phyloP scores from a whole-genome alignment of 1,284 basidiomycete genomes.

The Chalciporus piperatoides region DNA sequence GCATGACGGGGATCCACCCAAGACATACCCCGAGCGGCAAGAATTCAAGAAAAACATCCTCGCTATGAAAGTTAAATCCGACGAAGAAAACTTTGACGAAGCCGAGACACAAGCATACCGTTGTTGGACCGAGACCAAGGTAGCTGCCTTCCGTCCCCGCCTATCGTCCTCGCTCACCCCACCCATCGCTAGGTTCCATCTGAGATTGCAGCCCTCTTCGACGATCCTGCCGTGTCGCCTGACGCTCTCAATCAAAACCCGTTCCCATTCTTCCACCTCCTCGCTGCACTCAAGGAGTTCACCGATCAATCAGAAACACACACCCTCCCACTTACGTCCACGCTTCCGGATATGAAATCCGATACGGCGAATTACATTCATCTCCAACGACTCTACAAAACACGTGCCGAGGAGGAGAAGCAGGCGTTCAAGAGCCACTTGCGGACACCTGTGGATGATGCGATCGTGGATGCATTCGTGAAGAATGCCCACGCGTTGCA shows the following conservation, averaged over 20 bases:
- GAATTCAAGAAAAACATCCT: conserved; percentile 71
- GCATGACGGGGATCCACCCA: conserved; percentile 66
- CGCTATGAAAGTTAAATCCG: conserved; percentile 62
- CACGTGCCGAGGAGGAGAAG: conserved; percentile 69
- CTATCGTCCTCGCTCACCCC: not conserved
- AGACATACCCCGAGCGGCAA: conserved; percentile 65
- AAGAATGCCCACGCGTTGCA: conserved; percentile 86
- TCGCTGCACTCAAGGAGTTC: conserved; percentile 72
- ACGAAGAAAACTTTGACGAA: conserved; percentile 97
- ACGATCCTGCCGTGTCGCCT: conserved; percentile 46
- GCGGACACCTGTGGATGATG: conserved; percentile 42
- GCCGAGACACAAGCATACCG: conserved; percentile 80
- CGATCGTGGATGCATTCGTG: conserved; percentile 78
- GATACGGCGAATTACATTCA: conserved; percentile 80
- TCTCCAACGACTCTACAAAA: conserved; percentile 76
- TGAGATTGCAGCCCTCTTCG: conserved; percentile 63
- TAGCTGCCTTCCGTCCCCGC: conserved; percentile 24
- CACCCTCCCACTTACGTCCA: conserved; percentile 50
- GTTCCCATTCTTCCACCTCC: conserved; percentile 81
- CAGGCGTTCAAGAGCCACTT: conserved; percentile 47
- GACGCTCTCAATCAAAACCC: conserved; percentile 36
- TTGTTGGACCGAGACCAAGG: conserved; percentile 62
- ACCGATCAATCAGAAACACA: conserved; percentile 44
- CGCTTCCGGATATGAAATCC: conserved; percentile 96
- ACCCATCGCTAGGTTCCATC: conserved; percentile 49